Percentiles rank a stretch among this genome's conserved stretches.
Conservation (phyloP, 2,329 filamentous ascomycete genomes). For the Colletotrichum sp. region DNA sequence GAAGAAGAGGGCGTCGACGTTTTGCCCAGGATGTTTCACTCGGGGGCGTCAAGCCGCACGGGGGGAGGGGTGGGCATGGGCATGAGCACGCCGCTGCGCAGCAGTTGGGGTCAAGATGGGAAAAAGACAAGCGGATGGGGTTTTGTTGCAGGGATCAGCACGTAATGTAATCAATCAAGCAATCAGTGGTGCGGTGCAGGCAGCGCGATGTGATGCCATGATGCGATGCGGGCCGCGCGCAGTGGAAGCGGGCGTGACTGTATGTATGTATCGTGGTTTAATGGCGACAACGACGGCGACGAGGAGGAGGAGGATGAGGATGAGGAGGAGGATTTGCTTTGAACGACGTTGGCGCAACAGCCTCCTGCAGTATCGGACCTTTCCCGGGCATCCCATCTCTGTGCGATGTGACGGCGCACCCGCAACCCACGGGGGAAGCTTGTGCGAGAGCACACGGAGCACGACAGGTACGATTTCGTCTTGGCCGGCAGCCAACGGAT, state of each 20-base stretch:
- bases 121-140: background rate
- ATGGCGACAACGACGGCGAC: background rate
- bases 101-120: conserved; percentile 2
- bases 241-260: background rate
- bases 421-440: background rate
- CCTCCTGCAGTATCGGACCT: conserved; percentile 21
- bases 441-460: background rate
- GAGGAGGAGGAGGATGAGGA: background rate
- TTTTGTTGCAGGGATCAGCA: background rate
- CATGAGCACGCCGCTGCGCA: background rate
- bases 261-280: background rate
- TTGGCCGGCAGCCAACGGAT: background rate
- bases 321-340: background rate
- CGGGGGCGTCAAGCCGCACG: background rate
- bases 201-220: background rate
- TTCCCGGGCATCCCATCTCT: conserved; percentile 20
- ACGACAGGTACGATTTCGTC: conserved; percentile 11
- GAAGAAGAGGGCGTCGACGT: background rate
- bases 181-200: background rate
- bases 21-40: conserved; percentile 4
- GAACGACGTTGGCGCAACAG: conserved; percentile 12
- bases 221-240: background rate
- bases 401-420: conserved; percentile 11
- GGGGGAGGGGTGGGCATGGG: background rate
- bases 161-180: background rate